Percentiles rank a stretch among this genome's conserved stretches.
Conservation (phyloP, 2,329 filamentous ascomycete genomes). For the Phyllosticta capitalensis region DNA sequence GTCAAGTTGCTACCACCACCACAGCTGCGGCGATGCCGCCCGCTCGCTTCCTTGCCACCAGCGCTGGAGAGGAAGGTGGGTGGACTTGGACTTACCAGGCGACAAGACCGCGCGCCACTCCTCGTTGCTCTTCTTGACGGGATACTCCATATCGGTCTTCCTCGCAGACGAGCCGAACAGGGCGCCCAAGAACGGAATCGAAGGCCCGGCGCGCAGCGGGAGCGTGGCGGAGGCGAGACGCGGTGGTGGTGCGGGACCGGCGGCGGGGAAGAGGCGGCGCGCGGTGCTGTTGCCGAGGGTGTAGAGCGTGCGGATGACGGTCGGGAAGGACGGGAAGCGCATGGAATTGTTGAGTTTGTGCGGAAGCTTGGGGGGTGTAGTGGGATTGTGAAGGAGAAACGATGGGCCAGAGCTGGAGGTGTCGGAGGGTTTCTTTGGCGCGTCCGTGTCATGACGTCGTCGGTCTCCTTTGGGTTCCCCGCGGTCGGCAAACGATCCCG, state of each 20-base stretch:
- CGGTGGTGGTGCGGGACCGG: conserved; percentile 10
- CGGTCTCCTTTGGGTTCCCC: background rate
- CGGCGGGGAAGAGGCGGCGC: conserved; percentile 16
- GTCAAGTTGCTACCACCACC: background rate
- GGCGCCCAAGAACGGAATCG: conserved; percentile 67
- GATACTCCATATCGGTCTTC: conserved; percentile 46
- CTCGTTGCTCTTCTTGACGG: conserved; percentile 68
- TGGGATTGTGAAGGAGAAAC: background rate
- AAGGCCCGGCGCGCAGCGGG: conserved; percentile 52
- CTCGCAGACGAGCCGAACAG: conserved; percentile 52
- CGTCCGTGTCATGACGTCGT: background rate
- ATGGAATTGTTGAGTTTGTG: background rate
- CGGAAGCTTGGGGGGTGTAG: background rate
- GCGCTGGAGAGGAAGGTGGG: too few species aligned
- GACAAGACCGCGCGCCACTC: conserved; percentile 86
- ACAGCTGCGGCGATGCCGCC: background rate
- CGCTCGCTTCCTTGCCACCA: background rate
- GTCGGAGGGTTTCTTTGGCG: background rate
- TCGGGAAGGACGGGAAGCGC: conserved; percentile 14
- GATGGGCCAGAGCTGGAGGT: background rate
- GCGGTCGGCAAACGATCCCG: background rate
- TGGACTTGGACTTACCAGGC: conserved; percentile 53
- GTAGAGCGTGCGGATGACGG: conserved; percentile 39
- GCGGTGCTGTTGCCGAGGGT: conserved; percentile 37
- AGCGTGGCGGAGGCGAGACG: conserved; percentile 25